Evolutionary conservation across 2,329 filamentous ascomycete species (phyloP).

Genomic region (Aureobasidium leucospermi): DNA sequence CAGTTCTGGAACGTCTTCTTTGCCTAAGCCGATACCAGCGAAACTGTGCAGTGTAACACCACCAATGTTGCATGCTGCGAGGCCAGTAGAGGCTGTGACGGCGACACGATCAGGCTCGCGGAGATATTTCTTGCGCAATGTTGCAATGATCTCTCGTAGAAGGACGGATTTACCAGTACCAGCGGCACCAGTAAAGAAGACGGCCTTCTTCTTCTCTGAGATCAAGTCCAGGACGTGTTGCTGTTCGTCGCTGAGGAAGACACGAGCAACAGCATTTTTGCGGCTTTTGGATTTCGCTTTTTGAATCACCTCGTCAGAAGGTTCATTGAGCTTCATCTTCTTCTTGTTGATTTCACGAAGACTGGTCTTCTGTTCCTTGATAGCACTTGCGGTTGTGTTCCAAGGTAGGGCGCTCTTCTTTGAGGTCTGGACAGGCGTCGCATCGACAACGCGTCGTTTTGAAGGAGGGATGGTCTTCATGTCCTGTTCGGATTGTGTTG

Average conservation of each 20-base stretch:
- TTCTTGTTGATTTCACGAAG: constrained; percentile 57
- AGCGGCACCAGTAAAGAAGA: constrained; percentile 96
- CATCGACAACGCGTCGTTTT: background rate
- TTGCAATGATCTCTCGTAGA: constrained; percentile 81
- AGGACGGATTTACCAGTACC: constrained; percentile 93
- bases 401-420: constrained; percentile 44
- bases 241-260: constrained; percentile 82
- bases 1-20: constrained; percentile 71
- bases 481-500: background rate
- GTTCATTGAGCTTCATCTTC: constrained; percentile 38
- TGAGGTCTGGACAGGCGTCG: constrained; percentile 1
- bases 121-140: constrained; percentile 67
- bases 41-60: constrained; percentile 96
- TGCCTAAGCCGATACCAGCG: constrained; percentile 87
- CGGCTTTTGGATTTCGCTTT: constrained; percentile 39
- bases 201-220: constrained; percentile 70
- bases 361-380: constrained; percentile 72
- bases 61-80: constrained; percentile 94
- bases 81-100: constrained; percentile 88
- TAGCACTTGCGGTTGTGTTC: constrained; percentile 65
- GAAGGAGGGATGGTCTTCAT: constrained; percentile 4
- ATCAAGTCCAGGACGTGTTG: constrained; percentile 76
- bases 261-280: constrained; percentile 41
- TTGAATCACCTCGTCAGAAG: constrained; percentile 41
- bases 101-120: constrained; percentile 78